Conservation (phyloP, 1,139 yeast genomes). For the Lodderomyces jiufengensis region DNA sequence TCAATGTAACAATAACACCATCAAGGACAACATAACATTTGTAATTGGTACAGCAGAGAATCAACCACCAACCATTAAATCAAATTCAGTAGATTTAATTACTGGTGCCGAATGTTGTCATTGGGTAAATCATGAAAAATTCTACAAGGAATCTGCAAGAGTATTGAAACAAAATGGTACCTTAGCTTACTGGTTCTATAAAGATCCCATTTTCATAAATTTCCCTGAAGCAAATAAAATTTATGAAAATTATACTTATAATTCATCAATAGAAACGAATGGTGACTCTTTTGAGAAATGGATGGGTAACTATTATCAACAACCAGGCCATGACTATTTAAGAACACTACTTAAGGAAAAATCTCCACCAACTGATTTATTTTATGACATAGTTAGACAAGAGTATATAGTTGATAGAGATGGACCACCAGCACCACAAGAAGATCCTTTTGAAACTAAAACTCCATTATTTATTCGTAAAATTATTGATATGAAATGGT, state of each 20-base stretch:
- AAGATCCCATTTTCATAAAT: conserved; percentile 55
- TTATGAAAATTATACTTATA: conserved; percentile 37
- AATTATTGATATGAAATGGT: conserved; percentile 40
- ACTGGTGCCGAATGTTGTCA: conserved; percentile 78
- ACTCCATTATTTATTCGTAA: conserved; percentile 40
- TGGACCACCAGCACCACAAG: conserved; percentile 16
- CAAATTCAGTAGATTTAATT: conserved; percentile 51
- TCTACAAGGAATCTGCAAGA: conserved; percentile 48
- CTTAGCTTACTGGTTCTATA: conserved; percentile 76
- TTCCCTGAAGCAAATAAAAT: conserved; percentile 40
- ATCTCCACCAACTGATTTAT: conserved; percentile 38
- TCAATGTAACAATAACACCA: conserved; percentile 29
- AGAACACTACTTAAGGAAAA: conserved; percentile 41
- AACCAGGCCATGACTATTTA: conserved; percentile 63
- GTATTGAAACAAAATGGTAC: conserved; percentile 60
- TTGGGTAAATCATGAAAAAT: conserved; percentile 62
- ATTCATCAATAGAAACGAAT: conserved; percentile 21
- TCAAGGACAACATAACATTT: conserved; percentile 21
- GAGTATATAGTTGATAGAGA: conserved; percentile 35
- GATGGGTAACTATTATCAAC: conserved; percentile 72
- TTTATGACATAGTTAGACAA: conserved; percentile 35
- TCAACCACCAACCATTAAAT: conserved; percentile 19
- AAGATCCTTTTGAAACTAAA: conserved; percentile 12
- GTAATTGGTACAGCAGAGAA: conserved; percentile 30
- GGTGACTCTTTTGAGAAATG: conserved; percentile 33